phyloP scores from a whole-genome alignment of 805 yeast genomes.

The Debaryomyces prosopidis region DNA sequence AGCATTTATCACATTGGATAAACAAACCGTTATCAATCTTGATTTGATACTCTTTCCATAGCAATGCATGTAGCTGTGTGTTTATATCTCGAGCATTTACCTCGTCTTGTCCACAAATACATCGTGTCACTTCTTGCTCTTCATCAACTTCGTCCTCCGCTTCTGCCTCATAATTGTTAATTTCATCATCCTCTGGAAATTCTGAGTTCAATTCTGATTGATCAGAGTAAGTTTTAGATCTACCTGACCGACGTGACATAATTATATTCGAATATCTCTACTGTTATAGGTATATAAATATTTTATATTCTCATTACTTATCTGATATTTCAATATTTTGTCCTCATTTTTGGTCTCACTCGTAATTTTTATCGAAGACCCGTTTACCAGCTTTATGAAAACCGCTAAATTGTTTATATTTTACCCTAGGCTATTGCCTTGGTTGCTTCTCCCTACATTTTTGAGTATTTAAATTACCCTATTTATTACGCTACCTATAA shows the following conservation, averaged over 20 bases:
- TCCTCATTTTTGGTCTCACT: background rate
- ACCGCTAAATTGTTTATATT: too few relatives aligned
- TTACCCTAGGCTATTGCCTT: too few relatives aligned
- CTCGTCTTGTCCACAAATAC: slow-evolving; percentile 44
- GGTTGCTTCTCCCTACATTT: too few relatives aligned
- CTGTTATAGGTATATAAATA: background rate
- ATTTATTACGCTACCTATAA: too few relatives aligned
- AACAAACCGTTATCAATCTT: slow-evolving; percentile 59
- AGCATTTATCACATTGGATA: slow-evolving; percentile 86
- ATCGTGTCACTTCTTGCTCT: slow-evolving; percentile 43
- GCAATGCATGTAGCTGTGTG: slow-evolving; percentile 22
- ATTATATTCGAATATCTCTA: background rate
- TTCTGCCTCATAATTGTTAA: slow-evolving; percentile 20
- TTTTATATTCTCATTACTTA: background rate
- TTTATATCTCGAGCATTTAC: slow-evolving; percentile 25
- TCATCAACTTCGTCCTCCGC: slow-evolving; percentile 31
- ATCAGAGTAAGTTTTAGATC: slow-evolving; percentile 20
- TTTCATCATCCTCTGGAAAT: slow-evolving; percentile 17
- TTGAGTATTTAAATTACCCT: too few relatives aligned
- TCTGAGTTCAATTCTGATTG: slow-evolving; percentile 10
- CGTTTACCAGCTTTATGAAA: too few relatives aligned
- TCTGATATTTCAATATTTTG: background rate
- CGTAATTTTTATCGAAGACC: too few relatives aligned
- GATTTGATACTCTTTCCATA: slow-evolving; percentile 33
- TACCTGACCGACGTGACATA: slow-evolving; percentile 34